phyloP scores from a whole-genome alignment of 2,329 filamentous ascomycete genomes.

The Grosmannia huntii region DNA sequence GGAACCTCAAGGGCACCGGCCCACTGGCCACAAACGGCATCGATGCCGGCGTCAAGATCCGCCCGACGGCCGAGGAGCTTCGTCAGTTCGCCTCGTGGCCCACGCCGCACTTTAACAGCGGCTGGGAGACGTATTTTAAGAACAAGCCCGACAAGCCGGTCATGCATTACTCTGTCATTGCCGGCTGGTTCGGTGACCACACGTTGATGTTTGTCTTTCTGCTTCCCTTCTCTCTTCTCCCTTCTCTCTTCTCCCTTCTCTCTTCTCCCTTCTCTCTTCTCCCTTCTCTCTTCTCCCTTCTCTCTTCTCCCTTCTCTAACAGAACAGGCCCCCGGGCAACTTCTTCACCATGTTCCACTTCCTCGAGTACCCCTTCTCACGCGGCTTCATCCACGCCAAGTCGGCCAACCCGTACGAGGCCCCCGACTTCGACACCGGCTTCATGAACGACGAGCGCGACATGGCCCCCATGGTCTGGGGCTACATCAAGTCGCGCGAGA shows the following conservation, averaged over 20 bases:
- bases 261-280: neutral
- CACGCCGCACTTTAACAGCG: constrained; percentile 57
- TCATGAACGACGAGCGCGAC: constrained; percentile 76
- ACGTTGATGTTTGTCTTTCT: constrained; percentile 32
- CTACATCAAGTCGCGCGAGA: constrained; percentile 73
- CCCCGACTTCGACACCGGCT: constrained; percentile 68
- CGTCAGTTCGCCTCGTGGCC: constrained; percentile 60
- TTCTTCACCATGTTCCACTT: constrained; percentile 82
- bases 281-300: no score
- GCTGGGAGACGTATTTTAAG: constrained; percentile 75
- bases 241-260: no score
- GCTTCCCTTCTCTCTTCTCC: neutral
- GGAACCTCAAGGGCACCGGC: constrained; percentile 68
- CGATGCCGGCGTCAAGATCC: constrained; percentile 66
- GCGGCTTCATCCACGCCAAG: constrained; percentile 57
- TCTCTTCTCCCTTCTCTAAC: neutral
- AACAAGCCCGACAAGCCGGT: constrained; percentile 76
- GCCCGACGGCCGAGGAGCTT: constrained; percentile 56
- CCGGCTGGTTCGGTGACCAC: constrained; percentile 51
- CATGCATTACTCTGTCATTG: constrained; percentile 73
- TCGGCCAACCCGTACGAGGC: constrained; percentile 60
- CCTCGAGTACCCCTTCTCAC: constrained; percentile 64
- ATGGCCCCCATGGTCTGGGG: constrained; percentile 80
- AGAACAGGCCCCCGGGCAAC: constrained; percentile 47
- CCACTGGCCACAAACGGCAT: constrained; percentile 69